A percentile compares a stretch with the other conserved stretches of the same genome.
These are phyloP conservation scores for Fusarium sacchari DNA, from an alignment of 2,329 filamentous ascomycete species.

Conservation along the genomic window DNA sequence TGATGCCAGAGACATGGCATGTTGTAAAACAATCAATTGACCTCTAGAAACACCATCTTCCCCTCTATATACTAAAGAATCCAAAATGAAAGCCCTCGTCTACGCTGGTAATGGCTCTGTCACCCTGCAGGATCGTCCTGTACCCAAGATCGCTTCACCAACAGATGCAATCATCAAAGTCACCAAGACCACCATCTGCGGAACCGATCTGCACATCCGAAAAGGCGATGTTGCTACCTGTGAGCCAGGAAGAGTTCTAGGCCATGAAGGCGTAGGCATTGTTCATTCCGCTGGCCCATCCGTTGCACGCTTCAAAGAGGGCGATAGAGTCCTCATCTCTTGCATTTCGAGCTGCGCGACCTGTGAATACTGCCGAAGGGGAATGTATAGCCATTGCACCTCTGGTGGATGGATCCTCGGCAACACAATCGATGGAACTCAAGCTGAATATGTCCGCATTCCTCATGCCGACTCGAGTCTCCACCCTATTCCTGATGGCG, in stretches of 20 bases:
- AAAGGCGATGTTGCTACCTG: constrained; percentile 63
- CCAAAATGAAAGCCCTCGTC: constrained; percentile 58
- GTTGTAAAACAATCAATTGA: not conserved
- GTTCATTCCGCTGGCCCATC: constrained; percentile 57
- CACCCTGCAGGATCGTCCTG: constrained; percentile 53
- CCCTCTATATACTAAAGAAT: fast-evolving
- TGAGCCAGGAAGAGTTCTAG: constrained; percentile 57
- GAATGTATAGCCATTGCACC: constrained; percentile 63
- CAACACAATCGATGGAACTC: constrained; percentile 62
- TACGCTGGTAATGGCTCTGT: constrained; percentile 51
- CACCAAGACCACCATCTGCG: constrained; percentile 61
- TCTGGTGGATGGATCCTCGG: constrained; percentile 66
- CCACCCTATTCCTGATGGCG: constrained; percentile 54
- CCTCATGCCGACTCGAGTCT: constrained; percentile 61
- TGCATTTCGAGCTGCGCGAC: constrained; percentile 62
- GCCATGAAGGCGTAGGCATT: constrained; percentile 64
- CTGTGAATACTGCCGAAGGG: constrained; percentile 61
- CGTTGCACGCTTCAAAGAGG: constrained; percentile 58
- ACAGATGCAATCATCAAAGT: constrained; percentile 62
- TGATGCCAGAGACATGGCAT: not conserved
- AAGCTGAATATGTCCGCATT: constrained; percentile 66
- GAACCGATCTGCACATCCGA: constrained; percentile 65
- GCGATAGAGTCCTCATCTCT: constrained; percentile 62
- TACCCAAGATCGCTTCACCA: constrained; percentile 52
- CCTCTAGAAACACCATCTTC: fast-evolving